Evolutionary conservation across 2,329 filamentous ascomycete species (phyloP).

Genomic region (Stachybotrys chartarum): DNA sequence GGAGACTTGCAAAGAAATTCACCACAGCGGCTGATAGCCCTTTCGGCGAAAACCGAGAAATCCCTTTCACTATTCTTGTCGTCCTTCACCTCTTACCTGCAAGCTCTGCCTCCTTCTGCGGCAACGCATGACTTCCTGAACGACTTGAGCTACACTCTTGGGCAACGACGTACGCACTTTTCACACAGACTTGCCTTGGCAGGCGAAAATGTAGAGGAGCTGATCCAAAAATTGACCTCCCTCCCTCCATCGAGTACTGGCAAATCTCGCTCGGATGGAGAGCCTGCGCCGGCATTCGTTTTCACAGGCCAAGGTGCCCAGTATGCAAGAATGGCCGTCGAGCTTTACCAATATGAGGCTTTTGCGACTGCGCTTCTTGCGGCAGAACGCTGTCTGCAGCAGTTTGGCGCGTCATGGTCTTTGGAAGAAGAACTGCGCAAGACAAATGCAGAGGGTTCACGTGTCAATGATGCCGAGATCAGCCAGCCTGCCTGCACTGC

Average conservation of each 20-base stretch:
- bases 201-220: not conserved
- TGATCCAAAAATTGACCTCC: slow-evolving; percentile 4
- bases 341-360: too few species aligned
- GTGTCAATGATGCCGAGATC: slow-evolving; percentile 14
- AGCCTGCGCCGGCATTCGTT: too few species aligned
- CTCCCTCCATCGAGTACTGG: not conserved
- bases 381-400: too few species aligned
- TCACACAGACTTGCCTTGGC: slow-evolving; percentile 8
- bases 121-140: slow-evolving; percentile 6
- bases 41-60: slow-evolving; percentile 7
- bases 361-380: too few species aligned
- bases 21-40: not conserved
- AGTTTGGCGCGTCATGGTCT: too few species aligned
- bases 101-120: not conserved
- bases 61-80: slow-evolving; percentile 9
- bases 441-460: slow-evolving; percentile 6
- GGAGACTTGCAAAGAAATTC: too few species aligned
- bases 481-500: slow-evolving; percentile 24
- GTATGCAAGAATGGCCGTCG: slow-evolving; percentile 6
- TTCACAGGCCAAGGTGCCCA: slow-evolving; percentile 10
- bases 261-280: too few species aligned
- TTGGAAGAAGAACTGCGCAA: too few species aligned
- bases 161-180: slow-evolving; percentile 15
- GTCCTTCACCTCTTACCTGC: slow-evolving; percentile 13
- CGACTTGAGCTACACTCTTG: slow-evolving; percentile 18